These are phyloP conservation scores for Pyrenophora graminea DNA, from an alignment of 2,329 filamentous ascomycete species.

Conservation along the genomic window DNA sequence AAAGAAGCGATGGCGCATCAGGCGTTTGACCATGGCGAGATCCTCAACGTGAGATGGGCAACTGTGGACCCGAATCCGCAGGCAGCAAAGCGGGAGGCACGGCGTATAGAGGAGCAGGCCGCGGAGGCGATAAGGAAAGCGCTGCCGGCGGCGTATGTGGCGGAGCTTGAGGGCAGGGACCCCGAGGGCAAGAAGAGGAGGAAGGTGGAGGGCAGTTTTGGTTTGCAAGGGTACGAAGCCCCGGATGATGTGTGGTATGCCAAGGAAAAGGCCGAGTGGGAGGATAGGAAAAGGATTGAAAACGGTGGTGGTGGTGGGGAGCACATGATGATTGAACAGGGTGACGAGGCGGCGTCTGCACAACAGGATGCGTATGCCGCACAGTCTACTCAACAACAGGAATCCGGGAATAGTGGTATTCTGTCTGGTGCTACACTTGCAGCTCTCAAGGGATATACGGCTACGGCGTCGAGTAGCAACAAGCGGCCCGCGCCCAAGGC, in stretches of 20 bases:
- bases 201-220: conserved; percentile 84
- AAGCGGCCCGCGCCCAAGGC: conserved; percentile 59
- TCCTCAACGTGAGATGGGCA: conserved; percentile 95
- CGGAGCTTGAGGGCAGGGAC: conserved; percentile 90
- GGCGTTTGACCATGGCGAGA: conserved; percentile 84
- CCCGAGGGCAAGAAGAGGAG: conserved; percentile 84
- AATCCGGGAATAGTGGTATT: conserved; percentile 61
- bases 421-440: conserved; percentile 82
- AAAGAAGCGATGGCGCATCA: conserved; percentile 96
- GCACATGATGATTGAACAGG: conserved; percentile 52
- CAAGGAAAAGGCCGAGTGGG: conserved; percentile 69
- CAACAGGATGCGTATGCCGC: conserved; percentile 11
- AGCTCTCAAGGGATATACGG: conserved; percentile 65
- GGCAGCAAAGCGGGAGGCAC: conserved; percentile 88
- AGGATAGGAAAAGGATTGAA: conserved; percentile 65
- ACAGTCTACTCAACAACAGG: conserved; percentile 26
- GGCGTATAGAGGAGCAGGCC: conserved; percentile 90
- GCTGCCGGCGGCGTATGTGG: conserved; percentile 85
- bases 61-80: conserved; percentile 95
- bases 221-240: conserved; percentile 87
- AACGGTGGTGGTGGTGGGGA: conserved; percentile 61
- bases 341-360: conserved; percentile 46
- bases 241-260: conserved; percentile 94
- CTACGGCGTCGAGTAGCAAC: conserved; percentile 45
- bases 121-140: conserved; percentile 90